Evolutionary conservation across 371 early-diverging fungal species (phyloP).

Genomic region (Cokeromyces recurvatus): DNA sequence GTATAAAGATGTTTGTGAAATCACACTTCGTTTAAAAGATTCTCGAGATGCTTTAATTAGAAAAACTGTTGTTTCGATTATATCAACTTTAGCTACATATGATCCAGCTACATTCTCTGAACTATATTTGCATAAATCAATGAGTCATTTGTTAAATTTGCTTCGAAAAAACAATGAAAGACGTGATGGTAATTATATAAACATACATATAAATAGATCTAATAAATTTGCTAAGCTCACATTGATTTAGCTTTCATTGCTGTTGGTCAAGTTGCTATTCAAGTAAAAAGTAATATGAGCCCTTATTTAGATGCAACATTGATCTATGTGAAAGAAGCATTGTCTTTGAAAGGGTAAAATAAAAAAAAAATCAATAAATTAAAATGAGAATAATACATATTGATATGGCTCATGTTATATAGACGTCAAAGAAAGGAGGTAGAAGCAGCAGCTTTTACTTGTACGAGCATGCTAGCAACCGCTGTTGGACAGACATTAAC

Average conservation of each 20-base stretch:
- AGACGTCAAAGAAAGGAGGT: slow-evolving; percentile 56
- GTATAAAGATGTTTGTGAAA: slow-evolving; percentile 76
- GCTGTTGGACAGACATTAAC: slow-evolving; percentile 90
- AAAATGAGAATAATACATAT: neutral
- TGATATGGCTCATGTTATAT: neutral
- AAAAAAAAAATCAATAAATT: too few relatives aligned
- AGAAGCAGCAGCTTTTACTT: slow-evolving; percentile 76
- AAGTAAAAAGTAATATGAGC: slow-evolving; percentile 76
- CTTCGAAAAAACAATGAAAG: slow-evolving; percentile 80
- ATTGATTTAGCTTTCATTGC: slow-evolving; percentile 77
- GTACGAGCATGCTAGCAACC: slow-evolving; percentile 83
- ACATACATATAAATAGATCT: too few relatives aligned
- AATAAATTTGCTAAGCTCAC: too few relatives aligned
- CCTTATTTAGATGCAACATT: slow-evolving; percentile 78
- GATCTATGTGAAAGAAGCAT: slow-evolving; percentile 68
- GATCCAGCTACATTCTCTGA: slow-evolving; percentile 76
- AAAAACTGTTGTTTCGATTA: slow-evolving; percentile 77
- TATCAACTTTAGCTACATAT: slow-evolving; percentile 83
- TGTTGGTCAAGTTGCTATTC: slow-evolving; percentile 83
- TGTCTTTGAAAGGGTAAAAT: slow-evolving; percentile 48
- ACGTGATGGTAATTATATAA: slow-evolving; percentile 41
- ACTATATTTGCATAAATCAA: slow-evolving; percentile 66
- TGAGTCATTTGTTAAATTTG: slow-evolving; percentile 73
- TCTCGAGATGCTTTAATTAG: slow-evolving; percentile 81
- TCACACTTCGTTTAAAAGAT: slow-evolving; percentile 75